Evolutionary conservation across 1,284 basidiomycete species (phyloP).

Genomic region (Leccinum fallax): DNA sequence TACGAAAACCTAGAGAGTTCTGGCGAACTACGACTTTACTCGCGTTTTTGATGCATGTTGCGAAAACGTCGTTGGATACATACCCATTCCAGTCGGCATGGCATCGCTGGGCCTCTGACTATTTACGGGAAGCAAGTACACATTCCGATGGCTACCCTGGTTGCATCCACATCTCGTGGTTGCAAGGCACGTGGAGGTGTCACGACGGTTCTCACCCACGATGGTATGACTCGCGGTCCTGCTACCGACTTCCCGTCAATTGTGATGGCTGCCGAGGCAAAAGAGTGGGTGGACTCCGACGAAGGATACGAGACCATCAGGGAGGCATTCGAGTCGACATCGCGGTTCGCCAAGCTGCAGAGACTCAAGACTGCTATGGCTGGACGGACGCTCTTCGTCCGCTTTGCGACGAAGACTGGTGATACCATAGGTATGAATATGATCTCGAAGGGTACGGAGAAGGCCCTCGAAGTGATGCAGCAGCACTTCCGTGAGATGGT

Average conservation of each 20-base stretch:
- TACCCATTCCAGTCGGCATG: constrained; percentile 95
- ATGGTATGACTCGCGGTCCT: constrained; percentile 98
- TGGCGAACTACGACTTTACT: constrained; percentile 87
- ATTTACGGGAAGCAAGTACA: constrained; percentile 87
- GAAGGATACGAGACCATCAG: constrained; percentile 82
- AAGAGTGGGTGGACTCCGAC: constrained; percentile 87
- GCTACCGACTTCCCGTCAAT: constrained; percentile 94
- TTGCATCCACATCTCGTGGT: constrained; percentile 95
- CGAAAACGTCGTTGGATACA: constrained; percentile 98
- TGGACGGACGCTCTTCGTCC: constrained; percentile 91
- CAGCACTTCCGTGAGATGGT: constrained; percentile 91
- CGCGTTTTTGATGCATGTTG: constrained; percentile 97
- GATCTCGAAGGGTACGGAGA: constrained; percentile 96
- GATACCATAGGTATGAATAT: constrained; percentile 99
- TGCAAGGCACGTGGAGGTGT: constrained; percentile 98
- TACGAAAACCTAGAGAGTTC: constrained; percentile 84
- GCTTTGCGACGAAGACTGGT: constrained; percentile 94
- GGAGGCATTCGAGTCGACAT: constrained; percentile 92
- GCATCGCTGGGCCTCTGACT: constrained; percentile 83
- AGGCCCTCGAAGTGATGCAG: constrained; percentile 84
- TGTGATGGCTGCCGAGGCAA: constrained; percentile 79
- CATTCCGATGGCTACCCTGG: constrained; percentile 99
- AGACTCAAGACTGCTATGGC: constrained; percentile 86
- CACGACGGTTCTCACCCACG: constrained; percentile 89
- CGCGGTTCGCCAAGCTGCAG: constrained; percentile 85